Evolutionary conservation across 257 asterid species (phyloP).

Genomic region (Euphrasia confusa): DNA sequence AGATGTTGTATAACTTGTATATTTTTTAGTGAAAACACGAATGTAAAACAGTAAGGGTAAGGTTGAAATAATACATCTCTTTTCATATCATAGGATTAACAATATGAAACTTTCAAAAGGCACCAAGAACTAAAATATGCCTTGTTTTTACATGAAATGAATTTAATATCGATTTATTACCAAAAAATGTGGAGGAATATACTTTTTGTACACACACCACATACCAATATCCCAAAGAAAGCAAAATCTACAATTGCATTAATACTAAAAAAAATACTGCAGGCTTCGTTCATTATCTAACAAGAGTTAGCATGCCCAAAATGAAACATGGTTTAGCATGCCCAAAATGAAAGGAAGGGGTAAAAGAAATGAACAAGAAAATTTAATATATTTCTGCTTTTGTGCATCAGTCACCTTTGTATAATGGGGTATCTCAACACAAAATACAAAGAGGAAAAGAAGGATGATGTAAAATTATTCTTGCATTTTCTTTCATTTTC

Average conservation of each 20-base stretch:
- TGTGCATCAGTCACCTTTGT: too few species aligned
- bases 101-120: conserved; percentile 13
- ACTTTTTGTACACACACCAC: not conserved
- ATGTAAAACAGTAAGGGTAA: not conserved
- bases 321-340: not conserved
- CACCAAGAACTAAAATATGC: not conserved
- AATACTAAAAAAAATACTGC: conserved; percentile 1
- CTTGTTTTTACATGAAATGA: not conserved
- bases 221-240: not conserved
- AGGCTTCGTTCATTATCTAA: not conserved
- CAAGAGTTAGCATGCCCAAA: not conserved
- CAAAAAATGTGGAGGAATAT: not conserved
- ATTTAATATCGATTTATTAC: not conserved
- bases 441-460: too few species aligned
- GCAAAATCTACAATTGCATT: not conserved
- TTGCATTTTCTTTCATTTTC: too few species aligned
- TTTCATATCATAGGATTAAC: conserved; percentile 10
- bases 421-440: too few species aligned
- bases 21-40: not conserved
- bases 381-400: too few species aligned
- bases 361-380: too few species aligned
- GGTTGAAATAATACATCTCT: not conserved
- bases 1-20: not conserved
- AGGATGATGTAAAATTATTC: too few species aligned
- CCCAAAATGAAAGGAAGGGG: too few species aligned